Conservation (phyloP, 2,329 filamentous ascomycete genomes). For the Fusarium stilboides region DNA sequence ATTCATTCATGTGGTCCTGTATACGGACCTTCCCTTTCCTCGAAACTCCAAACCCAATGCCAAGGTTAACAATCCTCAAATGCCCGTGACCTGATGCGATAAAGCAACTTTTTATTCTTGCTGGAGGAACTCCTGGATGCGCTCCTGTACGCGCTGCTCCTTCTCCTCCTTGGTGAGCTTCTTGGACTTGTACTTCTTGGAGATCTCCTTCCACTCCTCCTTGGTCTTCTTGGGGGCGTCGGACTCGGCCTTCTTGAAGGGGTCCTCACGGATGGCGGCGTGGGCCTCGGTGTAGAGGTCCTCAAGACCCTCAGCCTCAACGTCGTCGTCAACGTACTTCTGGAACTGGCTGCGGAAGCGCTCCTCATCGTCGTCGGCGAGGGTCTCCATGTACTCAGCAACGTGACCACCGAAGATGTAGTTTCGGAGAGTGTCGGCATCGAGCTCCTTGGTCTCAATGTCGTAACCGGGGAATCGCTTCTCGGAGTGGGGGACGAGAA, state of each 20-base stretch:
- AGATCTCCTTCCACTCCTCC: constrained; percentile 97
- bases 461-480: constrained; percentile 99
- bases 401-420: constrained; percentile 99
- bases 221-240: constrained; percentile 92
- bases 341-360: constrained; percentile 98
- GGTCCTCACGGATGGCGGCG: constrained; percentile 96
- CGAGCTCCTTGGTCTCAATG: constrained; percentile 97
- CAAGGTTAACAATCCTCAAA: constrained; percentile 52
- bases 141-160: constrained; percentile 86
- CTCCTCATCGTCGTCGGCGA: constrained; percentile 99
- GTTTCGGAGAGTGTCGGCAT: constrained; percentile 95
- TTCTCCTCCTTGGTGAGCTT: constrained; percentile 91
- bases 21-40: constrained; percentile 55
- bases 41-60: constrained; percentile 59
- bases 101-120: constrained; percentile 58
- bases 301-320: constrained; percentile 97
- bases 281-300: constrained; percentile 96
- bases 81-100: constrained; percentile 44
- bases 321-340: constrained; percentile 96
- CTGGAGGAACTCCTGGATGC: constrained; percentile 85
- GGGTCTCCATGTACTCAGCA: constrained; percentile 99
- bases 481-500: constrained; percentile 97
- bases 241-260: constrained; percentile 90
- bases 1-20: constrained; percentile 57
- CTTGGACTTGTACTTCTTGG: constrained; percentile 84